phyloP scores from a whole-genome alignment of 169 alveolate species.

The Sarcocystis neurona region DNA sequence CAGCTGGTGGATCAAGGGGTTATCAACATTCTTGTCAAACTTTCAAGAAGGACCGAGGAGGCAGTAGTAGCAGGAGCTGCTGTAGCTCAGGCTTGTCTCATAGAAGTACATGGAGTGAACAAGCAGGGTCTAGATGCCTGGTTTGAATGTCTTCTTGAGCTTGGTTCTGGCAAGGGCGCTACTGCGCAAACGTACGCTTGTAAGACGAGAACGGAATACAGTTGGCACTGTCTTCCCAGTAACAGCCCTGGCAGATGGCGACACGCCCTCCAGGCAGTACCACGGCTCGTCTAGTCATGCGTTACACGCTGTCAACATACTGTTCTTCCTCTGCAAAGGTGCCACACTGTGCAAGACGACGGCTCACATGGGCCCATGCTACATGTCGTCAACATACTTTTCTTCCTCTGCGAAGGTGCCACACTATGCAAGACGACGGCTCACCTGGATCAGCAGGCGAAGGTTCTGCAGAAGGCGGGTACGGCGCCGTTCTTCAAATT shows the following conservation, averaged over 20 bases:
- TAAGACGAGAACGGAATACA: too few species aligned
- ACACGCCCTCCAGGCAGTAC: too few species aligned
- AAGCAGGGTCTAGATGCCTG: constrained; percentile 7
- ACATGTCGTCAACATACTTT: too few species aligned
- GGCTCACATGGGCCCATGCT: too few species aligned
- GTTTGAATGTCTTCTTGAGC: constrained; percentile 2
- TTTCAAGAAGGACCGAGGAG: not conserved
- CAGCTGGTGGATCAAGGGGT: constrained; percentile 23
- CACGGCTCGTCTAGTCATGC: too few species aligned
- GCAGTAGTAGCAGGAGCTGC: constrained; percentile 27
- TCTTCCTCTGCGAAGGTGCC: not conserved
- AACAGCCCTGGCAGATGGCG: too few species aligned
- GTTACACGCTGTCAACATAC: too few species aligned
- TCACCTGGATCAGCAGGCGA: not conserved
- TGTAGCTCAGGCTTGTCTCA: constrained; percentile 16
- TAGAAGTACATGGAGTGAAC: not conserved
- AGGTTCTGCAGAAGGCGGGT: not conserved
- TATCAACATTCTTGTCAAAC: not conserved
- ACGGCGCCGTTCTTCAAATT: not conserved
- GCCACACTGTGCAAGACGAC: constrained; percentile 20
- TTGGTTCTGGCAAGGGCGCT: not conserved
- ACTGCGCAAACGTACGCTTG: constrained; percentile 3
- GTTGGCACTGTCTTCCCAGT: too few species aligned
- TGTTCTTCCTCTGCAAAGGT: not conserved
- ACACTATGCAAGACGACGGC: not conserved